Base-by-base conservation (phyloP, 176 grass and related monocot genomes). In the Saccharum officinarum region DNA sequence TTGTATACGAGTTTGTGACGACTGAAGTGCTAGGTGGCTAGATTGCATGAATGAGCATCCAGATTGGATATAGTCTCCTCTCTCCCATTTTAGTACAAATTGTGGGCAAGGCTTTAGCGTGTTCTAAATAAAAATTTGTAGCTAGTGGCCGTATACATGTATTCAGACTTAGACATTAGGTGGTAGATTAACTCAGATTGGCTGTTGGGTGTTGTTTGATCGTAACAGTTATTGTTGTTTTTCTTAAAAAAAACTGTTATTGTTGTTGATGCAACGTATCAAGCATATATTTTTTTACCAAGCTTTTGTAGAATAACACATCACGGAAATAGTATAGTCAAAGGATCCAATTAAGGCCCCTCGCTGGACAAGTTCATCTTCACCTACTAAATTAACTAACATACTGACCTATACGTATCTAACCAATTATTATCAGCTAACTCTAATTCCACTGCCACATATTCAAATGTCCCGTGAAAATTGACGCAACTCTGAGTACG, bases 191-290 rank as follows among this genome's bases (percentile, higher is more conserved):
- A 39, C 62, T 7, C 18, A 14, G 7, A 0, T 18, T 64, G 68
- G 16, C 28, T 66, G 17, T 20, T 67, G 3, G 18, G 0, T 63
- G 25, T 28, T 14, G 0, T 28, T 28, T 30, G 61, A 64, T 64
- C 11, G 61, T 30, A 64, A 28, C 25, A 64, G 61, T 54, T 66
- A 73, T 63, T 26, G n/a, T 15, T 74, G 45, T 55, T 74, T 28
- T 28, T 28, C 28, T 28, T 28, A 63, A 28, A 28, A 28, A 28
- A 28, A 28, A 28, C 28, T 28, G 60, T 54, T 65, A 72, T 70
- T 26, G n/a, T 15, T 74, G 45, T 55, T 74, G 68, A 80, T 74
- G 81, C 67, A 26, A 74, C 26, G 66, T 31, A 5, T 67, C 10
- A 45, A 79, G 1, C 59, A 84, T 77, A 59, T 67, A 46, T 11